phyloP scores from a whole-genome alignment of 2,329 filamentous ascomycete species.

The Hymenoscyphus linearis region DNA sequence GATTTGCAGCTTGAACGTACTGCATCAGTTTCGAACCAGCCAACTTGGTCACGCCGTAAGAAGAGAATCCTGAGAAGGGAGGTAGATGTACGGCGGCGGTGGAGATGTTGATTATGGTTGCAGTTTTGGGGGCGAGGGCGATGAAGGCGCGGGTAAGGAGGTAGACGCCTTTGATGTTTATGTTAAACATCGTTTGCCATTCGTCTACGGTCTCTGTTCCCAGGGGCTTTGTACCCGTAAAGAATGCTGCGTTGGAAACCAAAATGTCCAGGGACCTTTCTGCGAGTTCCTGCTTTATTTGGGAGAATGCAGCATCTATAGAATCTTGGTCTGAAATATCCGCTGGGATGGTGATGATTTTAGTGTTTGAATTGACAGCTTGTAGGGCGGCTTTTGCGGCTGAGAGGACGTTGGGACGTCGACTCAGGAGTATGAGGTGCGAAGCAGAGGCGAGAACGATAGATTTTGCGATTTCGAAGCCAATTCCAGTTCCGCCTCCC shows the following conservation, averaged over 20 bases:
- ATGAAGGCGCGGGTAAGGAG: not conserved
- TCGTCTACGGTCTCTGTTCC: not conserved
- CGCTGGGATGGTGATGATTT: not conserved
- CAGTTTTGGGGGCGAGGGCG: not conserved
- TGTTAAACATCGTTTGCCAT: not conserved
- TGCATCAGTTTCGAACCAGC: not conserved
- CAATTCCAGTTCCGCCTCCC: slow-evolving; percentile 29
- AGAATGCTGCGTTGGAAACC: not conserved
- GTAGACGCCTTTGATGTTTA: not conserved
- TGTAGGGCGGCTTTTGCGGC: not conserved
- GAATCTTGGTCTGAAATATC: not conserved
- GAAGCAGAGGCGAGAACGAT: not conserved
- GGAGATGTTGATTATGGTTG: not conserved
- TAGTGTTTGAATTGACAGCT: not conserved
- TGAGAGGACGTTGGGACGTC: not conserved
- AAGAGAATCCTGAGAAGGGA: not conserved
- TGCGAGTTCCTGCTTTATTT: not conserved
- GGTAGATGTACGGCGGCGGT: not conserved
- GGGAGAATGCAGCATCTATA: not conserved
- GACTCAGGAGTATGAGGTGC: not conserved
- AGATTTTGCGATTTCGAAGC: not conserved
- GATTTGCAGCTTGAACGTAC: not conserved
- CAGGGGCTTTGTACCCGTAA: not conserved
- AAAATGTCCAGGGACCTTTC: not conserved
- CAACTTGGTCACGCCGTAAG: not conserved